These are phyloP conservation scores for Rhizomucor miehei DNA, from an alignment of 371 early-diverging fungal genomes.

Conservation along the genomic window DNA sequence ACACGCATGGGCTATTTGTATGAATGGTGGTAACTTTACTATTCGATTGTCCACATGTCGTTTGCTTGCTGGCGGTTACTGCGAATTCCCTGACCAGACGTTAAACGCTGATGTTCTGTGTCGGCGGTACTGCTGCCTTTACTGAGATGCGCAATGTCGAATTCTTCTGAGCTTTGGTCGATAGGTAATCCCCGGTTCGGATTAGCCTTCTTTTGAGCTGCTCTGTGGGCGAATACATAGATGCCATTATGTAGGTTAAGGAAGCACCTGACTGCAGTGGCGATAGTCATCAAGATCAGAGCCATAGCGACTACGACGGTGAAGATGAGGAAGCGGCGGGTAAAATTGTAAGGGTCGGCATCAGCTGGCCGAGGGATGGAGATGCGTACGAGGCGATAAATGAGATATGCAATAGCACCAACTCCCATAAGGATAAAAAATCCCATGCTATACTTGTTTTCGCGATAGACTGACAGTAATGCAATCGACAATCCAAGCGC, in stretches of 20 bases:
- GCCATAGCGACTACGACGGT: conserved; percentile 35
- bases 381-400: conserved; percentile 33
- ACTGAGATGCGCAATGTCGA: conserved; percentile 7
- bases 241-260: conserved; percentile 26
- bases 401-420: conserved; percentile 27
- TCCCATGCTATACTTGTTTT: conserved; percentile 32
- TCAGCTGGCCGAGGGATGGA: conserved; percentile 12
- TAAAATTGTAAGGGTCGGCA: conserved; percentile 39
- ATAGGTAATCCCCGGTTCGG: conserved; percentile 9
- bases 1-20: too few species aligned
- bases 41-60: conserved; percentile 7
- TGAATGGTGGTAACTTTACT: background rate
- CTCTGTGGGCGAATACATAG: conserved; percentile 20
- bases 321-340: conserved; percentile 44
- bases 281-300: conserved; percentile 21
- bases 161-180: conserved; percentile 25
- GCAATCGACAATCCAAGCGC: conserved; percentile 28
- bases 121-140: background rate
- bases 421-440: conserved; percentile 20
- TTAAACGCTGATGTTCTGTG: background rate
- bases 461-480: conserved; percentile 34
- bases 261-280: conserved; percentile 22
- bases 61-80: background rate
- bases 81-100: background rate
- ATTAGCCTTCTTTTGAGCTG: conserved; percentile 13